A percentile compares a stretch with the other conserved stretches of the same genome.
Evolutionary conservation across 169 alveolate genomes (phyloP).

Genomic region (Prorocentrum cordatum): DNA sequence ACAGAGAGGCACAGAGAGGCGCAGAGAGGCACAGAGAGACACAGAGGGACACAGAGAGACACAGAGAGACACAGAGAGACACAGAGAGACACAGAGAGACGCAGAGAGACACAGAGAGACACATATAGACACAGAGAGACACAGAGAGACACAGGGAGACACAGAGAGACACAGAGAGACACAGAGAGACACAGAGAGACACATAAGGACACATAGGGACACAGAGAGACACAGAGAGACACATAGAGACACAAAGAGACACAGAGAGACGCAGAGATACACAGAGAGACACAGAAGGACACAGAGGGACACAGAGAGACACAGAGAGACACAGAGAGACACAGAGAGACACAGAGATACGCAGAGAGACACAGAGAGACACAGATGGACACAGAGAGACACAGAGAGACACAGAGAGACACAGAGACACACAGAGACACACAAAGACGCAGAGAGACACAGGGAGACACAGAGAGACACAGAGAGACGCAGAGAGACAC

Average conservation of each 20-base stretch:
- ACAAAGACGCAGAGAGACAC: not conserved
- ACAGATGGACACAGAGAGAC: not conserved
- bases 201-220: not conserved
- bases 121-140: not conserved
- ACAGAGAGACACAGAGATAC: conserved; percentile 27
- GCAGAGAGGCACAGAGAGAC: not conserved
- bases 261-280: not conserved
- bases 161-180: conserved; percentile 3
- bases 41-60: not conserved
- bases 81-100: not conserved
- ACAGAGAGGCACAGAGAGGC: not conserved
- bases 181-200: not conserved
- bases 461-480: not conserved
- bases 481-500: not conserved
- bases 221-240: not conserved
- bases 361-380: not conserved
- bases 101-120: not conserved
- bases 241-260: not conserved
- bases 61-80: not conserved
- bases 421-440: not conserved
- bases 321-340: conserved; percentile 31
- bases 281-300: not conserved
- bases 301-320: conserved; percentile 19
- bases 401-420: not conserved
- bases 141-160: not conserved